These are phyloP conservation scores for Apophysomyces variabilis DNA, from an alignment of 371 early-diverging fungal genomes.

Conservation along the genomic window DNA sequence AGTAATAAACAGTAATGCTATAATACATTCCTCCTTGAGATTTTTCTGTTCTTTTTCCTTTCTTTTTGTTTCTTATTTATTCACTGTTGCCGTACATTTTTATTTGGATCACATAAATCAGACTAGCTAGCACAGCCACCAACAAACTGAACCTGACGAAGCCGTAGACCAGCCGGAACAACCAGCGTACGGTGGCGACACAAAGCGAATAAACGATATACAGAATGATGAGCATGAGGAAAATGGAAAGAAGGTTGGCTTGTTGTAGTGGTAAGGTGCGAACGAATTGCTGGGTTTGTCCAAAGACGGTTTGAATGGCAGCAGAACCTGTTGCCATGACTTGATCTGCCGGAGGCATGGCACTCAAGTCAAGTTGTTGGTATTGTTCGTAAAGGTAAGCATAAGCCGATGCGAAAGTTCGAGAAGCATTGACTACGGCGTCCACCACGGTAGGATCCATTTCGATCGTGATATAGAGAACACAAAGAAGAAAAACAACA, in stretches of 20 bases:
- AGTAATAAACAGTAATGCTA: too few relatives aligned
- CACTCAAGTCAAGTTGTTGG: not conserved
- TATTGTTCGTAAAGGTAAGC: slow-evolving; percentile 1
- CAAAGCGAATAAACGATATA: slow-evolving; percentile 38
- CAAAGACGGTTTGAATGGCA: not conserved
- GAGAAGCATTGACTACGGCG: not conserved
- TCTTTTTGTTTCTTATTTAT: too few relatives aligned
- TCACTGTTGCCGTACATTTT: not conserved
- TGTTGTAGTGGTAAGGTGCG: slow-evolving; percentile 14
- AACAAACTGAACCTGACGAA: slow-evolving; percentile 48
- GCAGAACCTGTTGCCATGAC: not conserved
- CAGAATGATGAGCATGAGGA: slow-evolving; percentile 30
- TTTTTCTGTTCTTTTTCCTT: too few relatives aligned
- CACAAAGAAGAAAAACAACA: not conserved
- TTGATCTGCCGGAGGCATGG: not conserved
- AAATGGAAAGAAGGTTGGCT: slow-evolving; percentile 37
- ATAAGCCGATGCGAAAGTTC: not conserved
- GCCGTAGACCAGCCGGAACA: slow-evolving; percentile 35
- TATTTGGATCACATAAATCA: slow-evolving; percentile 27
- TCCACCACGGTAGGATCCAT: slow-evolving; percentile 5
- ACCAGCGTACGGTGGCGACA: slow-evolving; percentile 31
- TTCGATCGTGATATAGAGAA: too few relatives aligned
- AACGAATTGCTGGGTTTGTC: not conserved
- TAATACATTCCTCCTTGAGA: too few relatives aligned
- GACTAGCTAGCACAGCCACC: slow-evolving; percentile 24